Percentiles rank a stretch among this genome's conserved stretches.
Evolutionary conservation across 2,329 filamentous ascomycete species (phyloP).

Genomic region (Fusarium lateritium): DNA sequence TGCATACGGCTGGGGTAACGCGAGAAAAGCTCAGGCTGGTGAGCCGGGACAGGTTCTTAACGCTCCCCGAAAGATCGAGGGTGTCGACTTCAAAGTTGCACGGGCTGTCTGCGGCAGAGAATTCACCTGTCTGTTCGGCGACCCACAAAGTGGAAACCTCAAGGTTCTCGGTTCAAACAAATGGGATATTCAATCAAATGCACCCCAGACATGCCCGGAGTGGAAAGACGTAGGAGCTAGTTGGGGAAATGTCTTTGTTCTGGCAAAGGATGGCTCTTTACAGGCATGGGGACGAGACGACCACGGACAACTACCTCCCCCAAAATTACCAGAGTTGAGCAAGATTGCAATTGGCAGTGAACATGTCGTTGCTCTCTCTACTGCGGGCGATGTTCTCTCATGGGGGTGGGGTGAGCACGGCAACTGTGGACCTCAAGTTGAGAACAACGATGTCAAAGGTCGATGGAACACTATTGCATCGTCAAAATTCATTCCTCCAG

Average conservation of each 20-base stretch:
- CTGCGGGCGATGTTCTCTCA: slow-evolving; percentile 76
- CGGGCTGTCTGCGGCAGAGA: slow-evolving; percentile 86
- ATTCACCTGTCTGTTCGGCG: slow-evolving; percentile 81
- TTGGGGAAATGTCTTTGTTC: slow-evolving; percentile 86
- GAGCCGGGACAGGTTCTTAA: slow-evolving; percentile 67
- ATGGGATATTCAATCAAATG: slow-evolving; percentile 73
- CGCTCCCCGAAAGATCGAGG: slow-evolving; percentile 72
- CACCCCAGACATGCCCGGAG: slow-evolving; percentile 65
- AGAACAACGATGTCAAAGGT: slow-evolving; percentile 76
- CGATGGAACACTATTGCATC: slow-evolving; percentile 77
- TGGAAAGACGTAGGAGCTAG: slow-evolving; percentile 82
- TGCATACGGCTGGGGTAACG: slow-evolving; percentile 90
- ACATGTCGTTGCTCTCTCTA: slow-evolving; percentile 82
- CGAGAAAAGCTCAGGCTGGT: slow-evolving; percentile 88
- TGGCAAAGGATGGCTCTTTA: slow-evolving; percentile 72
- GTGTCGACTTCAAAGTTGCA: slow-evolving; percentile 72
- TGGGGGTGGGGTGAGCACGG: slow-evolving; percentile 99
- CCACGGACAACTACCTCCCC: slow-evolving; percentile 83
- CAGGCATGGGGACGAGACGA: slow-evolving; percentile 87
- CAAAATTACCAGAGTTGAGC: slow-evolving; percentile 69
- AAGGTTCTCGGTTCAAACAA: slow-evolving; percentile 82
- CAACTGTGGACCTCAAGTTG: slow-evolving; percentile 84
- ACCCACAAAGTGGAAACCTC: slow-evolving; percentile 70
- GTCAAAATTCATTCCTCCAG: slow-evolving; percentile 66
- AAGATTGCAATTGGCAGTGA: slow-evolving; percentile 89